Conservation (phyloP, 2,329 filamentous ascomycete genomes). For the Cladophialophora exuberans region DNA sequence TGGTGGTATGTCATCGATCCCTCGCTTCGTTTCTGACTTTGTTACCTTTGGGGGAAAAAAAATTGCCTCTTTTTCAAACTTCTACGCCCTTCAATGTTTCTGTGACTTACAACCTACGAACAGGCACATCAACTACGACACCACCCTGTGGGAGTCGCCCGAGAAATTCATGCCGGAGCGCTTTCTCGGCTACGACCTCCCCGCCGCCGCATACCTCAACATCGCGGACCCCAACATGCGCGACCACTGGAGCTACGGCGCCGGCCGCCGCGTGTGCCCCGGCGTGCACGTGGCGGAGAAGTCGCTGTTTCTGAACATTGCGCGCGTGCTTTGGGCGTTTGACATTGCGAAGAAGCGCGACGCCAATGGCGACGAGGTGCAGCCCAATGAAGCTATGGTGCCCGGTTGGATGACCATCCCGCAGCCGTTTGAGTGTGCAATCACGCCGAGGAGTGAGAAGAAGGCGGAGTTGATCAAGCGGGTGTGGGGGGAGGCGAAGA, state of each 20-base stretch:
- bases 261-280: slow-evolving; percentile 39
- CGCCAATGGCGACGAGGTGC: slow-evolving; percentile 18
- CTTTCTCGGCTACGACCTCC: slow-evolving; percentile 24
- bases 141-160: slow-evolving; percentile 26
- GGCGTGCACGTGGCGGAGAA: slow-evolving; percentile 40
- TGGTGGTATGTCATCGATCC: slow-evolving; percentile 45
- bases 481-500: slow-evolving; percentile 21
- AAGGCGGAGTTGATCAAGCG: slow-evolving; percentile 21
- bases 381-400: slow-evolving; percentile 25
- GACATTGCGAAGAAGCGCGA: slow-evolving; percentile 32
- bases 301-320: slow-evolving; percentile 37
- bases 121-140: slow-evolving; percentile 33
- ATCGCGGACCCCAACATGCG: slow-evolving; percentile 36
- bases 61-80: too few relatives aligned
- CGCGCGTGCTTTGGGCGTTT: slow-evolving; percentile 40
- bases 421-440: slow-evolving; percentile 22
- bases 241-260: slow-evolving; percentile 38
- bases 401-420: slow-evolving; percentile 30
- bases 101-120: too few relatives aligned
- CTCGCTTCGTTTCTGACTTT: not conserved
- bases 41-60: too few relatives aligned
- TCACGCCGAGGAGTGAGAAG: slow-evolving; percentile 19
- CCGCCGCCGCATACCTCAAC: slow-evolving; percentile 43
- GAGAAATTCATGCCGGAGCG: slow-evolving; percentile 27
- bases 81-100: too few relatives aligned